phyloP scores from a whole-genome alignment of 2,329 filamentous ascomycete genomes.

The Metarhizium guizhouense region DNA sequence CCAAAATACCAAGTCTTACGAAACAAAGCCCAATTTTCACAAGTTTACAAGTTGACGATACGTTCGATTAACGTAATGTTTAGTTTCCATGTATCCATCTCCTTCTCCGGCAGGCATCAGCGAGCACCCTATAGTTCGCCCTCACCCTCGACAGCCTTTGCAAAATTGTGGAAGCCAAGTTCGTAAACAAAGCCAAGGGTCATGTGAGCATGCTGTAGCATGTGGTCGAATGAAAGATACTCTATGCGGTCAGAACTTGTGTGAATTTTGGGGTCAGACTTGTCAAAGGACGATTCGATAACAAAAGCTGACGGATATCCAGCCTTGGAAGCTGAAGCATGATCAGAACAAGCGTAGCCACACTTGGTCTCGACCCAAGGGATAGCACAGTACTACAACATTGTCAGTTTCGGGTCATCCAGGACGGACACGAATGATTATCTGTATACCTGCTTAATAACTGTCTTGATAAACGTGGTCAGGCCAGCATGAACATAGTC shows the following conservation, averaged over 20 bases:
- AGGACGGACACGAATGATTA: neutral
- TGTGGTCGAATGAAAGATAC: constrained; percentile 74
- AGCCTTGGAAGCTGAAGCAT: constrained; percentile 64
- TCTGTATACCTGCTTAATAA: constrained; percentile 51
- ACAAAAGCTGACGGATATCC: constrained; percentile 70
- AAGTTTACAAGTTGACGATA: neutral
- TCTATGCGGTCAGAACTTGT: constrained; percentile 62
- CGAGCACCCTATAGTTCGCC: neutral
- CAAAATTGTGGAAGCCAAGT: constrained; percentile 66
- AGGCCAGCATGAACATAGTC: constrained; percentile 79
- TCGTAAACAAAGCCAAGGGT: constrained; percentile 79
- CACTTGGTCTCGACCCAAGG: constrained; percentile 83
- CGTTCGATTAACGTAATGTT: neutral
- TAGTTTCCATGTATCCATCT: neutral
- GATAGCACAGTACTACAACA: constrained; percentile 70
- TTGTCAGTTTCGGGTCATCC: constrained; percentile 1
- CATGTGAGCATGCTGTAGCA: constrained; percentile 83
- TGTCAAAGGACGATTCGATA: constrained; percentile 63
- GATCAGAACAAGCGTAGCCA: constrained; percentile 75
- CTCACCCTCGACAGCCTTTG: neutral
- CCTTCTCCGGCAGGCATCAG: neutral
- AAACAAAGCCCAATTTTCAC: neutral
- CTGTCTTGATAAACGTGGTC: constrained; percentile 82
- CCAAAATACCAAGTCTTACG: neutral
- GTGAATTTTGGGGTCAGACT: constrained; percentile 61